A percentile compares a stretch with the other conserved stretches of the same genome.
These are phyloP conservation scores for Trametes maxima DNA, from an alignment of 768 basidiomycete species.

Conservation along the genomic window DNA sequence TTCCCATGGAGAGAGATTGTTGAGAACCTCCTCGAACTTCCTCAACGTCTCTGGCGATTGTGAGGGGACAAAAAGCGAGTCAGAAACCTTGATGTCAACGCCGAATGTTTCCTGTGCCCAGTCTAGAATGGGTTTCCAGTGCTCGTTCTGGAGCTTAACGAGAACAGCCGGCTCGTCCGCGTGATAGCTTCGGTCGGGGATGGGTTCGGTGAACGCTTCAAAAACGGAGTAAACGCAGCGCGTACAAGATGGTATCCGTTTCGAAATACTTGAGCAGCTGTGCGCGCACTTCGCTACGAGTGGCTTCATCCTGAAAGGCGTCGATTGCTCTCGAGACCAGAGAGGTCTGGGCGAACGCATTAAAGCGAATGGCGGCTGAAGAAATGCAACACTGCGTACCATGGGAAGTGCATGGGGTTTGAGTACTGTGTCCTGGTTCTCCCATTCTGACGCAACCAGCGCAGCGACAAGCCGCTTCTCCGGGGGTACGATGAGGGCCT, in stretches of 20 bases:
- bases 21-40: conserved; percentile 59
- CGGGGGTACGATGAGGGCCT: conserved; percentile 67
- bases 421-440: conserved; percentile 81
- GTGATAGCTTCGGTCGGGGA: conserved; percentile 63
- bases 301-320: conserved; percentile 57
- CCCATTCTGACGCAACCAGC: conserved; percentile 95
- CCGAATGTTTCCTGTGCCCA: conserved; percentile 74
- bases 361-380: background rate
- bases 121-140: conserved; percentile 87
- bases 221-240: conserved; percentile 6
- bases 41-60: conserved; percentile 72
- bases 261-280: conserved; percentile 84
- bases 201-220: background rate
- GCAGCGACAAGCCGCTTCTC: conserved; percentile 75
- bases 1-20: conserved; percentile 77
- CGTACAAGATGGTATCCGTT: conserved; percentile 91
- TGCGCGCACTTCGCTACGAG: conserved; percentile 62
- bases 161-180: conserved; percentile 75
- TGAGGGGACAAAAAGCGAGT: conserved; percentile 67
- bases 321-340: conserved; percentile 90
- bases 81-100: conserved; percentile 67
- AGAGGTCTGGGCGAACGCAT: conserved; percentile 66
- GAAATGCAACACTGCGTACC: conserved; percentile 47
- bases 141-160: conserved; percentile 71
- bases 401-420: conserved; percentile 92